Base-by-base conservation (phyloP, 106 monocot genomes). In the Agapanthus africanus region DNA sequence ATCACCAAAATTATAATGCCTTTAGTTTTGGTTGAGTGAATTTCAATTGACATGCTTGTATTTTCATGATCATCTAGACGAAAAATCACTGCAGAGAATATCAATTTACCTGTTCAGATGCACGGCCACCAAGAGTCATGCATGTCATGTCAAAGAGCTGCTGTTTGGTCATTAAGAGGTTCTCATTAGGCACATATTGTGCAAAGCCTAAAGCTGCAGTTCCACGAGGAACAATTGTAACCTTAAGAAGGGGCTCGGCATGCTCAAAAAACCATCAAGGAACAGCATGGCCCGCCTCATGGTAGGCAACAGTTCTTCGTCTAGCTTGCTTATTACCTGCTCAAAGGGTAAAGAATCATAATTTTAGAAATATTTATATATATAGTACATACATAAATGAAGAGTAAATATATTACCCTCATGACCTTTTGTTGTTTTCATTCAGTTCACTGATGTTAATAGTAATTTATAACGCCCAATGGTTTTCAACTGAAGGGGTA, bases 61-160 rank as follows among this genome's bases (percentile, higher is more conserved):
- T n/a, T n/a, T n/a, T n/a, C n/a, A n/a, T n/a, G n/a, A n/a, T n/a
- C n/a, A n/a, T n/a, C n/a, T n/a, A n/a, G n/a, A n/a, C n/a, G n/a
- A n/a, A n/a, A n/a, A n/a, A n/a, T n/a, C n/a, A n/a, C n/a, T n/a
- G 66, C 38, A 37, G 34, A n/a, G n/a, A 56, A 19, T 35, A 41
- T 30, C 54, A 44, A 19, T 51, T 34, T 93, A 90, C 94, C 94
- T 94, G 82, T 75, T 94, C 94, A 61, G 90, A 83, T 66, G 94
- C 90, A 63, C 94, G 87, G 38, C 90, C 94, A 68, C 94, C 94
- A 11, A 94, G 65, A 1, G 94, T 94, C 94, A 94, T 94, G 70
- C 94, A 94, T 54, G 90, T 94, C 87, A 94, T 84, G 49, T 90
- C 94, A 70, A 90, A 87, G 3, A 94, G 87, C 40, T 94, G 94